Evolutionary conservation across 179 eudicot genomes (phyloP).

Genomic region (Beta macrorhiza): DNA sequence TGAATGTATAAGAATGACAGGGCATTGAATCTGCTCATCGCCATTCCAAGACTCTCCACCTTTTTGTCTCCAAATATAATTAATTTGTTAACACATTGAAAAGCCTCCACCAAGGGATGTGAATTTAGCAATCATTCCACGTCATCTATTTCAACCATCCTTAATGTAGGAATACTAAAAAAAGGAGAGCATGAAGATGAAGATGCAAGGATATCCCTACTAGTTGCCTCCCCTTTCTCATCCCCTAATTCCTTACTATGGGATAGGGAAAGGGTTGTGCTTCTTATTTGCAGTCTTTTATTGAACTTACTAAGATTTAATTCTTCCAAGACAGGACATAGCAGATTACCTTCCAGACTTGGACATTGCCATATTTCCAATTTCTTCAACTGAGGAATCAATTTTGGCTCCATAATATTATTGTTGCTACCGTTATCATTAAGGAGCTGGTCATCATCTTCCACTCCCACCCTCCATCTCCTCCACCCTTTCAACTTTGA

Average conservation of each 20-base stretch:
- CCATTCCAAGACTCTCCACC: constrained; percentile 13
- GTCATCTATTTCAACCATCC: neutral
- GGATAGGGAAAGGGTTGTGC: no score
- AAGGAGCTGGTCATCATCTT: no score
- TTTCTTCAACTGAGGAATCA: neutral
- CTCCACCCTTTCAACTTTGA: constrained; percentile 13
- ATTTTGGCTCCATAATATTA: neutral
- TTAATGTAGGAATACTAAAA: no score
- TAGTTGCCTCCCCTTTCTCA: no score
- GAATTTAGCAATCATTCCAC: neutral
- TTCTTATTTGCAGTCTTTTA: no score
- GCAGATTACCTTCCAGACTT: no score
- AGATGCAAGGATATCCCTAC: no score
- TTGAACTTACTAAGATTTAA: no score
- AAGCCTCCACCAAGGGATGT: neutral
- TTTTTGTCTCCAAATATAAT: neutral
- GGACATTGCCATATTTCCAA: neutral
- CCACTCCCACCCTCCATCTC: no score
- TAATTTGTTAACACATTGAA: constrained; percentile 1
- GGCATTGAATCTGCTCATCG: neutral
- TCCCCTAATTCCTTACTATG: neutral
- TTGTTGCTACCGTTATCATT: no score
- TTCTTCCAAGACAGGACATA: neutral
- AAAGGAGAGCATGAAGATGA: neutral
- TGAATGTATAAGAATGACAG: neutral